A percentile compares a stretch with the other conserved stretches of the same genome.
Evolutionary conservation across 352 stramenopile species (phyloP).

Genomic region (Thalassiosira livingstoniorum): DNA sequence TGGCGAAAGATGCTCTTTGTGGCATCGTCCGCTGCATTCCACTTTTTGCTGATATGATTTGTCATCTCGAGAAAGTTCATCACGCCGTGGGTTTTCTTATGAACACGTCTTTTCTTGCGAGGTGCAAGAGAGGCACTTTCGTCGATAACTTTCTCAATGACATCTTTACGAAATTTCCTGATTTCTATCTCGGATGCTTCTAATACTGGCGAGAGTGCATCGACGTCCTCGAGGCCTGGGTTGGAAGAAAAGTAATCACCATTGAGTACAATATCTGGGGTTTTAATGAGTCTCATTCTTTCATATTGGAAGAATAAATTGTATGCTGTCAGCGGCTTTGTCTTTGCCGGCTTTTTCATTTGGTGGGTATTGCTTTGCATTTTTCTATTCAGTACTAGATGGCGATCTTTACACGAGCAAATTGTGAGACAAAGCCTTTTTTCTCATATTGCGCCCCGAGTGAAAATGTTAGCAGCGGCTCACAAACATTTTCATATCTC

Average conservation of each 20-base stretch:
- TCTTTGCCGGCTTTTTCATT: too few relatives aligned
- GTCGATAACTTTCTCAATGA: background rate
- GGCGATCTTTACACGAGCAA: too few relatives aligned
- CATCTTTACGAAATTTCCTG: background rate
- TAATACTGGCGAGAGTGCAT: background rate
- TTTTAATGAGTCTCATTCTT: constrained; percentile 3
- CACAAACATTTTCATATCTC: too few relatives aligned
- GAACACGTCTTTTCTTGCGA: background rate
- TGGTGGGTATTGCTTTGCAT: too few relatives aligned
- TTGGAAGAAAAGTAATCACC: background rate
- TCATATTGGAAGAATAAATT: constrained; percentile 14
- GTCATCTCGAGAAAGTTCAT: constrained; percentile 5
- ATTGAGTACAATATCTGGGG: background rate
- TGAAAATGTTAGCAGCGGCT: too few relatives aligned
- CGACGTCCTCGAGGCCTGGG: constrained; percentile 4
- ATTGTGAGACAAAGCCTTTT: too few relatives aligned
- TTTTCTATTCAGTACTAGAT: too few relatives aligned
- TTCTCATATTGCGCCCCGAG: too few relatives aligned
- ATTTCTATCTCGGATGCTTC: background rate
- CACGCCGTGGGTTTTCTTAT: background rate
- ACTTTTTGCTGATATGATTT: constrained; percentile 2
- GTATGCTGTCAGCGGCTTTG: constrained; percentile 1
- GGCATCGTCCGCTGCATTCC: background rate
- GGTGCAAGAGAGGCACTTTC: background rate
- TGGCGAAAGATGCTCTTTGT: constrained; percentile 8